Percentiles rank a stretch among this genome's conserved stretches.
These are phyloP conservation scores for Aspergillus pseudoterreus DNA, from an alignment of 2,329 filamentous ascomycete genomes.

Conservation along the genomic window DNA sequence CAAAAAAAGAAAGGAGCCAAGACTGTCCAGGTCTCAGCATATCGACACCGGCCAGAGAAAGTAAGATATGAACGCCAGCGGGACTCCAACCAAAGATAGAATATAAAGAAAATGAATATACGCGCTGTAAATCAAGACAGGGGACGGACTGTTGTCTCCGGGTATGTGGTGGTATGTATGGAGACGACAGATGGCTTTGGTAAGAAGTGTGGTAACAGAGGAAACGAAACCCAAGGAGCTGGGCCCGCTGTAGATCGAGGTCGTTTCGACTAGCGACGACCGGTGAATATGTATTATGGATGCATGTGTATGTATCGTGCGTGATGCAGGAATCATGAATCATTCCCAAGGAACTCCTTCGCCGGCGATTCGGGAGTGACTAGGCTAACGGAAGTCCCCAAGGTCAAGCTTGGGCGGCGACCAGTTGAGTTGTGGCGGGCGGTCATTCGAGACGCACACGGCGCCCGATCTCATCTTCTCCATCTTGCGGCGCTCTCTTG, in stretches of 20 bases:
- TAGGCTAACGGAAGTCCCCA: conserved; percentile 23
- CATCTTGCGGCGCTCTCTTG: conserved; percentile 26
- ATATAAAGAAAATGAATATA: neutral
- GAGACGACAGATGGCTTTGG: neutral
- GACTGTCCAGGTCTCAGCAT: neutral
- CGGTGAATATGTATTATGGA: conserved; percentile 1
- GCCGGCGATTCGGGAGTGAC: too few species aligned
- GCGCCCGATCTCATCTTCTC: conserved; percentile 24
- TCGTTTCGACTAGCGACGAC: conserved; percentile 13
- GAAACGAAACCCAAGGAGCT: neutral
- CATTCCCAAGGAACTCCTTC: conserved; percentile 1
- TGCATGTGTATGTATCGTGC: conserved; percentile 3
- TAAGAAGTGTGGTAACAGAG: neutral
- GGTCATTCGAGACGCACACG: conserved; percentile 29
- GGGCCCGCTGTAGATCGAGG: neutral
- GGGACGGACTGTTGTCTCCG: neutral
- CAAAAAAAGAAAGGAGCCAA: neutral
- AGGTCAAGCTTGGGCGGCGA: conserved; percentile 35
- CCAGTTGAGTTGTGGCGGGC: conserved; percentile 36
- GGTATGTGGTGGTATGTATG: neutral
- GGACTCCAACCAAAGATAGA: neutral
- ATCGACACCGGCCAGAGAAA: neutral
- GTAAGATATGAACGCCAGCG: neutral
- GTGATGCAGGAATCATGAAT: conserved; percentile 6
- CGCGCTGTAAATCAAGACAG: neutral